These are phyloP conservation scores for Physaria fendleri DNA, from an alignment of 345 rosid genomes.

Conservation along the genomic window DNA sequence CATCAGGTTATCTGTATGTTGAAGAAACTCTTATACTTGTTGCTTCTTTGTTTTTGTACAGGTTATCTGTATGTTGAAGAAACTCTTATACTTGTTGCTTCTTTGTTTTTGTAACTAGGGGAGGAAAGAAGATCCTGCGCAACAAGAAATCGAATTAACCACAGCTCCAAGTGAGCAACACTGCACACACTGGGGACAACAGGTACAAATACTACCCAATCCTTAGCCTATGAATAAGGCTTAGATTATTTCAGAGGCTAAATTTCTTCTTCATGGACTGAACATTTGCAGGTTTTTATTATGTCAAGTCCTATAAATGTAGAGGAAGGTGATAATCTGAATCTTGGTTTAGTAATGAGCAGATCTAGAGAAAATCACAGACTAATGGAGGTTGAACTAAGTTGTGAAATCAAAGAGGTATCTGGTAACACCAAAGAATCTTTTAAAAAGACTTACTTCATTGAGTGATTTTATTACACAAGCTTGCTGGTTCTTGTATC, in stretches of 20 bases:
- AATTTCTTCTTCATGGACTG: not conserved
- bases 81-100: not conserved
- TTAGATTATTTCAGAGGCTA: not conserved
- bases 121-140: slow-evolving; percentile 62
- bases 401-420: slow-evolving; percentile 48
- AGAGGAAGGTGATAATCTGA: slow-evolving; percentile 51
- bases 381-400: slow-evolving; percentile 77
- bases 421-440: slow-evolving; percentile 48
- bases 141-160: slow-evolving; percentile 69
- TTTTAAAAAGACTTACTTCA: slow-evolving; percentile 48
- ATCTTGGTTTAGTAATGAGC: slow-evolving; percentile 60
- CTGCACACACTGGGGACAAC: slow-evolving; percentile 98
- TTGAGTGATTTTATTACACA: slow-evolving; percentile 50
- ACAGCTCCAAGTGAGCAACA: slow-evolving; percentile 77
- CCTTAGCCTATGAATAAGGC: not conserved
- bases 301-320: slow-evolving; percentile 43
- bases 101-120: slow-evolving; percentile 45
- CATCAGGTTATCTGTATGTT: slow-evolving; percentile 1
- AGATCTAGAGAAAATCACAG: slow-evolving; percentile 87
- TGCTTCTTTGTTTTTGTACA: too few species aligned
- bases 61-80: not conserved
- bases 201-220: slow-evolving; percentile 41
- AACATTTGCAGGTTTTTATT: slow-evolving; percentile 66
- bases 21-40: not conserved
- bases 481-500: slow-evolving; percentile 23